Evolutionary conservation across 768 basidiomycete genomes (phyloP).

Genomic region (Leccinum longicurvipes): DNA sequence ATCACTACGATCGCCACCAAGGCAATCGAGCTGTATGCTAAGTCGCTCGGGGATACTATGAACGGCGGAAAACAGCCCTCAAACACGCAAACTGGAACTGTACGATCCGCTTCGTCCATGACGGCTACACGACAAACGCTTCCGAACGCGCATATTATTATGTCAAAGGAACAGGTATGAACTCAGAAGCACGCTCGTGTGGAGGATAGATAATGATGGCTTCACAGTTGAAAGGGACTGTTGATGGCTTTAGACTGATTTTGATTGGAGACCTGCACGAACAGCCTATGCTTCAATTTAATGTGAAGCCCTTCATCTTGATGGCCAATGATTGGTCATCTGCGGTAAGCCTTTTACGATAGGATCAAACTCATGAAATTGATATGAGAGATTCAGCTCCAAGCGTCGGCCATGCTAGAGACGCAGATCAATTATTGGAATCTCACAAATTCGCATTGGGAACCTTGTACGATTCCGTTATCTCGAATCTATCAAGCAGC

Average conservation of each 20-base stretch:
- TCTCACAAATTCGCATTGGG: constrained; percentile 96
- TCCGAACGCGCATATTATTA: constrained; percentile 44
- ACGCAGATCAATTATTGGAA: constrained; percentile 95
- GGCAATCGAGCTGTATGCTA: constrained; percentile 72
- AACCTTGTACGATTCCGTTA: constrained; percentile 59
- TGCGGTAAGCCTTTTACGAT: constrained; percentile 49
- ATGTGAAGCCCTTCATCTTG: constrained; percentile 78
- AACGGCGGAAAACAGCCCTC: constrained; percentile 6
- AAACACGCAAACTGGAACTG: constrained; percentile 2
- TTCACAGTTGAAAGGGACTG: constrained; percentile 70
- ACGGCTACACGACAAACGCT: constrained; percentile 14
- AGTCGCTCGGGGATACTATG: constrained; percentile 32
- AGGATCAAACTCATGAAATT: background rate
- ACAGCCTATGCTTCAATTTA: constrained; percentile 88
- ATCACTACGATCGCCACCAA: constrained; percentile 85
- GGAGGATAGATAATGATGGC: background rate
- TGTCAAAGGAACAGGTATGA: constrained; percentile 80
- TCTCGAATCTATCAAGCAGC: background rate
- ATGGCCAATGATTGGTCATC: constrained; percentile 92
- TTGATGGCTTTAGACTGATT: constrained; percentile 90
- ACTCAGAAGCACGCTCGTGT: background rate
- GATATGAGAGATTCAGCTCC: constrained; percentile 50
- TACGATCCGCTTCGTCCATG: constrained; percentile 3
- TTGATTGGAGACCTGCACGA: constrained; percentile 95
- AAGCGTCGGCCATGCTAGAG: constrained; percentile 77